These are phyloP conservation scores for Agaricus subrufescens DNA, from an alignment of 768 basidiomycete species.

Conservation along the genomic window DNA sequence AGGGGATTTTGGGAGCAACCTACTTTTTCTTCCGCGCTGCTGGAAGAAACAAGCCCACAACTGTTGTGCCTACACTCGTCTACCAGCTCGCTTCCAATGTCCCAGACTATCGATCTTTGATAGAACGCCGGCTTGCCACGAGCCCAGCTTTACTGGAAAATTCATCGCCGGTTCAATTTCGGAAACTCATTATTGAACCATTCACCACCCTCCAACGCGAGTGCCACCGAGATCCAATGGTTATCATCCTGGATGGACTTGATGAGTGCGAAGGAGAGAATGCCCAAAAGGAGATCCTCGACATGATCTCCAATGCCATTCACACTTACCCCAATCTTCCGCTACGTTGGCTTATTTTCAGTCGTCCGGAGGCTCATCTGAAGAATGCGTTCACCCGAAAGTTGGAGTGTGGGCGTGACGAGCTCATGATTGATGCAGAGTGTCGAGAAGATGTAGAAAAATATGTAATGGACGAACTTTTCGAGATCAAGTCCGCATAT, in stretches of 20 bases:
- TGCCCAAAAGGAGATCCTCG: background rate
- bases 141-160: background rate
- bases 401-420: background rate
- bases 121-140: background rate
- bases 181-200: constrained; percentile 2
- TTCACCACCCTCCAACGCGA: background rate
- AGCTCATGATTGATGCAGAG: background rate
- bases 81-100: background rate
- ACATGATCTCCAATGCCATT: background rate
- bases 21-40: constrained; percentile 2
- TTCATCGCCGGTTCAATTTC: background rate
- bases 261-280: constrained; percentile 3
- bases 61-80: background rate
- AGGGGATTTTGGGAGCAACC: background rate
- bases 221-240: background rate
- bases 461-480: background rate
- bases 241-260: constrained; percentile 1
- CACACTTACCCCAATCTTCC: background rate
- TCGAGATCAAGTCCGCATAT: background rate
- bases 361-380: background rate
- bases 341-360: background rate
- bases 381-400: background rate
- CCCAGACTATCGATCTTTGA: background rate
- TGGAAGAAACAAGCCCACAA: background rate
- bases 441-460: background rate